These are phyloP conservation scores for Pseudoperonospora humuli DNA, from an alignment of 352 stramenopile genomes.

Conservation along the genomic window DNA sequence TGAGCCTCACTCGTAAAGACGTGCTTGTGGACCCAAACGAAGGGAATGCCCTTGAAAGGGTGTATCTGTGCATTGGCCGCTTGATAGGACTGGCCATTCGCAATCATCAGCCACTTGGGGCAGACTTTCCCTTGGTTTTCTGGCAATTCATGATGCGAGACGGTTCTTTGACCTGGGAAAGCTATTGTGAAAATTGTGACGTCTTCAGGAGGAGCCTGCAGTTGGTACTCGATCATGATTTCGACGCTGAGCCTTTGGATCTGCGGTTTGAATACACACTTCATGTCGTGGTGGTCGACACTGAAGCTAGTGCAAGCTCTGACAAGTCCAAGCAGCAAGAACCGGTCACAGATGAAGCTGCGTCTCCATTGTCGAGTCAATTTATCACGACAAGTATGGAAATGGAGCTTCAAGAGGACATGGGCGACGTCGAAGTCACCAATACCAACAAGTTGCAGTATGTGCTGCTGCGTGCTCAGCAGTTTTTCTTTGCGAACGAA, in stretches of 20 bases:
- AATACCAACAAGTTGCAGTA: slow-evolving; percentile 68
- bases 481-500: slow-evolving; percentile 60
- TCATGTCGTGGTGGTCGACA: slow-evolving; percentile 29
- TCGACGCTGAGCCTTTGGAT: slow-evolving; percentile 42
- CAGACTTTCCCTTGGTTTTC: slow-evolving; percentile 49
- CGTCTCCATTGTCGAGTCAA: not conserved
- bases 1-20: slow-evolving; percentile 34
- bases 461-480: slow-evolving; percentile 46
- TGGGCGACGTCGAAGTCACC: slow-evolving; percentile 33
- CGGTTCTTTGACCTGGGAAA: slow-evolving; percentile 39
- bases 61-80: slow-evolving; percentile 57
- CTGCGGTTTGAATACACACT: slow-evolving; percentile 64
- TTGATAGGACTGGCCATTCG: slow-evolving; percentile 63
- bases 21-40: slow-evolving; percentile 31
- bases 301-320: not conserved
- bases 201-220: slow-evolving; percentile 56
- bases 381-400: slow-evolving; percentile 36
- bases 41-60: slow-evolving; percentile 36
- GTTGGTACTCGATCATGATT: slow-evolving; percentile 61
- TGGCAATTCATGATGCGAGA: slow-evolving; percentile 63
- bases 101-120: slow-evolving; percentile 55
- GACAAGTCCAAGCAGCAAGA: slow-evolving; percentile 7
- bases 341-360: slow-evolving; percentile 1
- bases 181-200: slow-evolving; percentile 48
- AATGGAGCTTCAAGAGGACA: slow-evolving; percentile 41